Base-by-base conservation (phyloP, 148 eudicot species). In the Arctostaphylos glauca region DNA sequence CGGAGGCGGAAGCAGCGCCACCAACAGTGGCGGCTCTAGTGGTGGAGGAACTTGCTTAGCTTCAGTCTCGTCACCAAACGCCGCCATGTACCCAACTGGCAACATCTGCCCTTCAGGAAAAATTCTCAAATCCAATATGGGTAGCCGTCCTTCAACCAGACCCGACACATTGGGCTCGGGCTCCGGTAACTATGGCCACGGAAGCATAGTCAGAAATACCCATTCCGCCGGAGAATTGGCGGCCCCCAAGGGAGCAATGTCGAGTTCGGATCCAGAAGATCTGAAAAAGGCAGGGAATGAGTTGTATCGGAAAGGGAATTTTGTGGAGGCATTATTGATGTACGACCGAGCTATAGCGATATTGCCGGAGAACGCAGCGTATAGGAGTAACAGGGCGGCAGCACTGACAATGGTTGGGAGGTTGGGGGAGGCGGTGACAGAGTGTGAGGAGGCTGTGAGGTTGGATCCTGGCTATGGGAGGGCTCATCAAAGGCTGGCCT, bases 401-500 rank as follows among this genome's bases (percentile, higher is more conserved):
- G 89, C 92, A 18, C 84, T 90, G 83, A 76, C 89, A 10, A 80
- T 84, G 84, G 80, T 90, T 56, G 90, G 92, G 81, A 77, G 84
- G 77, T 50, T 90, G 31, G 74, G 76, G 67, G 92, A 90, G 84
- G 92, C 90, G 68, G 83, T 86, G 47, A 75, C 75, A 54, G 89
- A 90, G 38, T 90, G 90, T 58, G 90, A 84, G 76, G 85, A 82
- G 83, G 92, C 90, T 58, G 84, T 86, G 49, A 83, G 70, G 84
- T 76, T 85, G 44, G 87, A 90, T 52, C 83, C 87, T 8, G 76
- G 84, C 0, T 90, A 88, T 73, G 68, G 55, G 38, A 85, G 89
- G 75, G 90, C 90, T 81, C 92, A 88, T 84, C 88, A 86, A 74
- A 82, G 90, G 23, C 77, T 90, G 74, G 92, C 89, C 56, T 84